Evolutionary conservation across 2,329 filamentous ascomycete genomes (phyloP).

Genomic region (Colletotrichum sublineola): DNA sequence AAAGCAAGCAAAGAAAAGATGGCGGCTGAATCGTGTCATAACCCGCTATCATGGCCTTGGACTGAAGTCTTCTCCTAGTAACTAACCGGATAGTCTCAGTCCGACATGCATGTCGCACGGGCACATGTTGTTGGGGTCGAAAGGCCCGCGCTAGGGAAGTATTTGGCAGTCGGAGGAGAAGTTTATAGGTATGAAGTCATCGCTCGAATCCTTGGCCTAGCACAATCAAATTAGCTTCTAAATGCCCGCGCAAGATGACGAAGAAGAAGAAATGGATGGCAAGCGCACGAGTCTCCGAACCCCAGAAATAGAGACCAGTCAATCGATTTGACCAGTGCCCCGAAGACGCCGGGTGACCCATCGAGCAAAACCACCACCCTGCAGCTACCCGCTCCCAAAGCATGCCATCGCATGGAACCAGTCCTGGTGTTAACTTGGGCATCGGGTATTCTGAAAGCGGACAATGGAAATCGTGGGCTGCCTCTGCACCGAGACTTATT

Average conservation of each 20-base stretch:
- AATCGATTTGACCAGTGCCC: not conserved
- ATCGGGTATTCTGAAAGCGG: not conserved
- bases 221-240: slow-evolving; percentile 7
- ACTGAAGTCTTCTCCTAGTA: slow-evolving; percentile 1
- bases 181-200: slow-evolving; percentile 37
- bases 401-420: not conserved
- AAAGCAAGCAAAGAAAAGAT: not conserved
- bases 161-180: slow-evolving; percentile 2
- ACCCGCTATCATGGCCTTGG: not conserved
- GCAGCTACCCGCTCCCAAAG: not conserved
- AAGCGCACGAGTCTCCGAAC: not conserved
- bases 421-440: not conserved
- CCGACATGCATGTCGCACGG: not conserved
- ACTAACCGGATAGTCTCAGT: slow-evolving; percentile 6
- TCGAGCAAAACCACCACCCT: not conserved
- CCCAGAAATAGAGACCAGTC: not conserved
- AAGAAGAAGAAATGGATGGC: slow-evolving; percentile 21
- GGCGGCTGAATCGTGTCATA: not conserved
- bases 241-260: slow-evolving; percentile 7
- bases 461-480: not conserved
- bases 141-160: slow-evolving; percentile 8
- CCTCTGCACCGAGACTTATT: not conserved
- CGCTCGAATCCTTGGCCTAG: slow-evolving; percentile 19
- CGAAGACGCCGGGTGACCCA: not conserved
- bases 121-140: not conserved